These are phyloP conservation scores for Thraustochytrium sp. DNA, from an alignment of 352 stramenopile species.

Conservation along the genomic window DNA sequence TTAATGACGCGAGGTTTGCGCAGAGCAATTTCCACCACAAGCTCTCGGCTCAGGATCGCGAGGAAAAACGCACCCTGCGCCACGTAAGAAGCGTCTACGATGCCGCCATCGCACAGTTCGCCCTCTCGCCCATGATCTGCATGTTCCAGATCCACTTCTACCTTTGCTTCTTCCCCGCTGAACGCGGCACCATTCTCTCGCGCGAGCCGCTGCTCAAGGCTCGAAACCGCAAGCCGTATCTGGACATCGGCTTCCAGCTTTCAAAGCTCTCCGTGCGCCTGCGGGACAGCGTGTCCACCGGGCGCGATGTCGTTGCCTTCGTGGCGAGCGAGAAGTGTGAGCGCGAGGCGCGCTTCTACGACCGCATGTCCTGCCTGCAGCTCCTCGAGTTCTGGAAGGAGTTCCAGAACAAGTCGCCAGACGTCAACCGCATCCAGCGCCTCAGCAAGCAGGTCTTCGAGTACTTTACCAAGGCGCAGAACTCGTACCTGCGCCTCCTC, in stretches of 20 bases:
- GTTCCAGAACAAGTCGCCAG: background rate
- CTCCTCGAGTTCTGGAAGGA: constrained; percentile 44
- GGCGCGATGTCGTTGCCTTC: constrained; percentile 9
- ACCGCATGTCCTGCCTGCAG: background rate
- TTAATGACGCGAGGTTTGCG: background rate
- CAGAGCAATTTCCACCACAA: background rate
- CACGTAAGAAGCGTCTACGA: background rate
- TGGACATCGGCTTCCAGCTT: background rate
- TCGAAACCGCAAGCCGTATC: background rate
- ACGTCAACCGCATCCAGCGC: background rate
- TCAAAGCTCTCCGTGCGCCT: background rate
- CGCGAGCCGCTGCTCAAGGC: background rate
- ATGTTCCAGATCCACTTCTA: constrained; percentile 40
- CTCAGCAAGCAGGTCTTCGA: background rate
- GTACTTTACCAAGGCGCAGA: background rate
- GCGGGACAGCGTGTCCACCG: background rate
- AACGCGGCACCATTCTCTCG: background rate
- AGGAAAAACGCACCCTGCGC: background rate
- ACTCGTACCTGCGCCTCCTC: background rate
- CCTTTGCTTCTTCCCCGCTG: background rate
- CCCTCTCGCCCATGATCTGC: background rate
- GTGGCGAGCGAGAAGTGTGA: constrained; percentile 42
- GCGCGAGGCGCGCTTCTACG: background rate
- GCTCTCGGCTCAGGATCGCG: background rate
- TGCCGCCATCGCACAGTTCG: background rate